A percentile compares a stretch with the other conserved stretches of the same genome.
phyloP scores from a whole-genome alignment of 2,329 filamentous ascomycete species.

The Blumeria hordei region DNA sequence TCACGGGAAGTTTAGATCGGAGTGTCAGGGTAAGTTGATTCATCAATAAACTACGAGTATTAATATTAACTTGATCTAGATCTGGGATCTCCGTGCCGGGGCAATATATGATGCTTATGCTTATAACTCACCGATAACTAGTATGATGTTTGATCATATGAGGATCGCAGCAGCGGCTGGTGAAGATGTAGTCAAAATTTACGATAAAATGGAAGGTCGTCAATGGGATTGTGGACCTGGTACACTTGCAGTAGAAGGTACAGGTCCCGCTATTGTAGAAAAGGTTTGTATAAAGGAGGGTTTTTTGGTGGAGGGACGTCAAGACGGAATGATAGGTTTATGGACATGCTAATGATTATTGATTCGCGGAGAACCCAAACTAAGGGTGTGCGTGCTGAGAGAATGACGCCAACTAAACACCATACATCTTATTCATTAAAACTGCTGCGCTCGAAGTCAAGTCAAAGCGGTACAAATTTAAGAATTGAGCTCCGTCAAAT shows the following conservation, averaged over 20 bases:
- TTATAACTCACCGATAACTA: slow-evolving; percentile 75
- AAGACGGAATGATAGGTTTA: slow-evolving; percentile 68
- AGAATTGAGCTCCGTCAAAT: too few species aligned
- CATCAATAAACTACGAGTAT: neutral
- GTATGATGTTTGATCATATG: slow-evolving; percentile 89
- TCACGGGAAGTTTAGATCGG: slow-evolving; percentile 78
- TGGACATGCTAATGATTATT: slow-evolving; percentile 43
- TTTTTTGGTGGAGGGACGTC: slow-evolving; percentile 74
- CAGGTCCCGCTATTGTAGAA: slow-evolving; percentile 48
- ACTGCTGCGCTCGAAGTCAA: too few species aligned
- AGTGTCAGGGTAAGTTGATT: slow-evolving; percentile 61
- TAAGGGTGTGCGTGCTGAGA: too few species aligned
- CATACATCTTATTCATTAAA: too few species aligned
- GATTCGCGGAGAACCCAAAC: too few species aligned
- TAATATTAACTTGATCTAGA: slow-evolving; percentile 29
- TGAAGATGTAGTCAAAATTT: slow-evolving; percentile 88
- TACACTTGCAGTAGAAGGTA: slow-evolving; percentile 40
- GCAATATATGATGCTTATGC: slow-evolving; percentile 91
- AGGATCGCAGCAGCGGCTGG: slow-evolving; percentile 77
- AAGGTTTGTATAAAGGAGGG: slow-evolving; percentile 79
- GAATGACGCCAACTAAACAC: too few species aligned
- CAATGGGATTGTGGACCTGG: slow-evolving; percentile 95
- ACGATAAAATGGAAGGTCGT: slow-evolving; percentile 85
- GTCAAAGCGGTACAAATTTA: too few species aligned
- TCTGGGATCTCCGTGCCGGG: slow-evolving; percentile 93